Percentiles rank a stretch among this genome's conserved stretches.
phyloP scores from a whole-genome alignment of 345 rosid species.

The Hibiscus syriacus region DNA sequence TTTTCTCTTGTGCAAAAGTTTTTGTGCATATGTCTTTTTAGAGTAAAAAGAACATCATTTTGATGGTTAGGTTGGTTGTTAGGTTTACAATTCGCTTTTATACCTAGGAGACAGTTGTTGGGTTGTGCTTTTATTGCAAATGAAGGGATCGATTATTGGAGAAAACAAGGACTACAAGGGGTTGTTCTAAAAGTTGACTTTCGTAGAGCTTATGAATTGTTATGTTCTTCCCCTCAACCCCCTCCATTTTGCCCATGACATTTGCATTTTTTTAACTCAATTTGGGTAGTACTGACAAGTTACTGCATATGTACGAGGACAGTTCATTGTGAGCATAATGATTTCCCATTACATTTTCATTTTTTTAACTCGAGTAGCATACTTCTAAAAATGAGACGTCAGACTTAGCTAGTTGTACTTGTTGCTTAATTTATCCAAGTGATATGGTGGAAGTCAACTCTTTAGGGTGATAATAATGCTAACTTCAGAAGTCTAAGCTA shows the following conservation, averaged over 20 bases:
- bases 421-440: slow-evolving; percentile 1
- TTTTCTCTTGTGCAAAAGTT: background rate
- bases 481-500: background rate
- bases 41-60: background rate
- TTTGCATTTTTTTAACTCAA: background rate
- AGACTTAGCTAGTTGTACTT: background rate
- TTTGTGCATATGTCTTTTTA: background rate
- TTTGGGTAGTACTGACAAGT: background rate
- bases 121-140: too few species aligned
- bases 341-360: background rate
- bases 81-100: too few species aligned
- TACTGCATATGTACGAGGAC: background rate
- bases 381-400: background rate
- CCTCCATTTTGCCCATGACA: background rate
- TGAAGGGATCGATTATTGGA: too few species aligned
- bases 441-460: background rate
- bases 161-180: too few species aligned
- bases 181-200: too few species aligned
- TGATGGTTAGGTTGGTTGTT: background rate
- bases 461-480: background rate
- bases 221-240: background rate
- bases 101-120: too few species aligned
- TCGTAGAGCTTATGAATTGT: too few species aligned
- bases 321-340: background rate
- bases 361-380: background rate